A percentile compares a stretch with the other conserved stretches of the same genome.
These are phyloP conservation scores for Samsoniella hepiali DNA, from an alignment of 2,329 filamentous ascomycete species.

Conservation along the genomic window DNA sequence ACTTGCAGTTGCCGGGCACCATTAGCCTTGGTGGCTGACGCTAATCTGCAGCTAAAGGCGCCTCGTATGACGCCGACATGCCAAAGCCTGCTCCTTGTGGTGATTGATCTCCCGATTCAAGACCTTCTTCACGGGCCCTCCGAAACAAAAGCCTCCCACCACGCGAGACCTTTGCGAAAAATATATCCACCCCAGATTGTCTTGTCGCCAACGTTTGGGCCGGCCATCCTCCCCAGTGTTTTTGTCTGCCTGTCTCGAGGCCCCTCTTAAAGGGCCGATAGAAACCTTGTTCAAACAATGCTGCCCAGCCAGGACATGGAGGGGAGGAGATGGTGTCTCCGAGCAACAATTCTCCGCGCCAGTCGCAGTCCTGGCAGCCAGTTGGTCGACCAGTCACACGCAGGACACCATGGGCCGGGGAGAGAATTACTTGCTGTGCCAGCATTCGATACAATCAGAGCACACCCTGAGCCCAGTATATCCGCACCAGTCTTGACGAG, in stretches of 20 bases:
- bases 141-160: neutral
- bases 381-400: neutral
- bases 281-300: neutral
- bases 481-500: neutral
- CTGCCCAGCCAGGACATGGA: neutral
- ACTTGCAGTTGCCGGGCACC: neutral
- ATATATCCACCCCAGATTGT: neutral
- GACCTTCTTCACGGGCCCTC: neutral
- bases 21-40: neutral
- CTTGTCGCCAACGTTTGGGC: neutral
- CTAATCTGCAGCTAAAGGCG: conserved; percentile 9
- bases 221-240: neutral
- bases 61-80: neutral
- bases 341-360: neutral
- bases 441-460: too few species aligned
- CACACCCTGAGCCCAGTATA: too few species aligned
- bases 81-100: neutral
- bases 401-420: neutral
- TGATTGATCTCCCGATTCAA: neutral
- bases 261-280: conserved; percentile 4
- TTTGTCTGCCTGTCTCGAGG: neutral
- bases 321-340: neutral
- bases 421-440: neutral
- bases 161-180: neutral
- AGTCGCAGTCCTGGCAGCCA: neutral